Percentiles rank a stretch among this genome's conserved stretches.
Conservation (phyloP, 768 basidiomycete genomes). For the Trametes coccinea region DNA sequence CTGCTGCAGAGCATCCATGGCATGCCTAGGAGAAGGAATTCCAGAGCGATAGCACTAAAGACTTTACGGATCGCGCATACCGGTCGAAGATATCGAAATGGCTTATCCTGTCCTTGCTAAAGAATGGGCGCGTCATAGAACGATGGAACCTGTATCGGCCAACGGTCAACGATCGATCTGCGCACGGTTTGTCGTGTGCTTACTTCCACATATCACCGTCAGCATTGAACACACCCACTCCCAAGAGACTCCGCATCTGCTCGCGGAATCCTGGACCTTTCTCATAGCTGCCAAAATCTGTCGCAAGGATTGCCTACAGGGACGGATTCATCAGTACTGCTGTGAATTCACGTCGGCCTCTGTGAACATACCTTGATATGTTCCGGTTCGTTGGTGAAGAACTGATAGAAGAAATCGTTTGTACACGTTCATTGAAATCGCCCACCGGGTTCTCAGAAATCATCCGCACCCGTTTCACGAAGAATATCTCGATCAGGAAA, state of each 20-base stretch:
- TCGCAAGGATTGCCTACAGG: slow-evolving; percentile 38
- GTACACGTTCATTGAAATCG: no score
- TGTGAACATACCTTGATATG: slow-evolving; percentile 37
- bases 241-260: slow-evolving; percentile 29
- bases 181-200: not conserved
- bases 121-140: slow-evolving; percentile 45
- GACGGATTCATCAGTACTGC: not conserved
- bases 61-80: not conserved
- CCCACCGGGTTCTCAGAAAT: no score
- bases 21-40: slow-evolving; percentile 23
- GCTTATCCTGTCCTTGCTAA: slow-evolving; percentile 40
- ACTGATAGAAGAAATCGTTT: slow-evolving; percentile 23
- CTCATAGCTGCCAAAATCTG: slow-evolving; percentile 37
- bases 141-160: slow-evolving; percentile 39
- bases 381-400: slow-evolving; percentile 41
- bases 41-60: no score
- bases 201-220: slow-evolving; percentile 46
- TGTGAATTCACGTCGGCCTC: not conserved
- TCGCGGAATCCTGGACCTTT: slow-evolving; percentile 38
- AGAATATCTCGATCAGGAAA: slow-evolving; percentile 1
- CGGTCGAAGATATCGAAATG: slow-evolving; percentile 44
- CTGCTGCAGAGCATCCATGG: slow-evolving; percentile 35
- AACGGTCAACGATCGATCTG: no score
- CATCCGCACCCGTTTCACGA: not conserved
- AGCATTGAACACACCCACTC: slow-evolving; percentile 44